A percentile compares a stretch with the other conserved stretches of the same genome.
phyloP scores from a whole-genome alignment of 108 stramenopile genomes.

The Pseudonitzschia multistriata region DNA sequence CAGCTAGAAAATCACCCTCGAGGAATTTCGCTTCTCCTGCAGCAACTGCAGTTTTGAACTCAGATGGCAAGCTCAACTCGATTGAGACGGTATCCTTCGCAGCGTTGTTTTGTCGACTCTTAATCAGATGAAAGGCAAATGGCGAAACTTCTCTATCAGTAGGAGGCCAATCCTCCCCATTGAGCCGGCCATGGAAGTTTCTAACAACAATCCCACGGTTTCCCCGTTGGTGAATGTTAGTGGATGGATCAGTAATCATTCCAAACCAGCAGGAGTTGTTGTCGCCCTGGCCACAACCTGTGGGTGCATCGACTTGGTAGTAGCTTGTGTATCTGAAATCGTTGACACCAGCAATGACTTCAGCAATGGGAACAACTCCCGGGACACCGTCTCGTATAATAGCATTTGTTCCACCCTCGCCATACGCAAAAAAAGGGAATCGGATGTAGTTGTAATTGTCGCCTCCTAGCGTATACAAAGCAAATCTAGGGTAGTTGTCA shows the following conservation, averaged over 20 bases:
- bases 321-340: constrained; percentile 1
- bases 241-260: neutral
- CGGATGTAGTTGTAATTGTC: constrained; percentile 9
- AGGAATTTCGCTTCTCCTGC: neutral
- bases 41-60: neutral
- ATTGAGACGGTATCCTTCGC: neutral
- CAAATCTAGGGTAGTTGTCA: constrained; percentile 2
- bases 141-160: constrained; percentile 1
- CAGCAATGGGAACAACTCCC: neutral
- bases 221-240: neutral
- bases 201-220: constrained; percentile 9
- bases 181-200: neutral
- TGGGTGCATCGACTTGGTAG: constrained; percentile 9
- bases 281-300: neutral
- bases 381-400: neutral
- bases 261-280: constrained; percentile 3
- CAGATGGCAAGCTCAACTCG: neutral
- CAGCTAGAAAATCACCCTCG: neutral
- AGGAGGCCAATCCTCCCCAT: constrained; percentile 4
- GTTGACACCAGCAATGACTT: neutral
- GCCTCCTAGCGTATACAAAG: constrained; percentile 8
- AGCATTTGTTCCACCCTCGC: neutral
- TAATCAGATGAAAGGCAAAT: constrained; percentile 2
- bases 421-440: constrained; percentile 2
- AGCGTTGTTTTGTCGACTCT: constrained; percentile 3